Conservation (phyloP, 2,329 filamentous ascomycete genomes). For the Neonectria magnoliae region DNA sequence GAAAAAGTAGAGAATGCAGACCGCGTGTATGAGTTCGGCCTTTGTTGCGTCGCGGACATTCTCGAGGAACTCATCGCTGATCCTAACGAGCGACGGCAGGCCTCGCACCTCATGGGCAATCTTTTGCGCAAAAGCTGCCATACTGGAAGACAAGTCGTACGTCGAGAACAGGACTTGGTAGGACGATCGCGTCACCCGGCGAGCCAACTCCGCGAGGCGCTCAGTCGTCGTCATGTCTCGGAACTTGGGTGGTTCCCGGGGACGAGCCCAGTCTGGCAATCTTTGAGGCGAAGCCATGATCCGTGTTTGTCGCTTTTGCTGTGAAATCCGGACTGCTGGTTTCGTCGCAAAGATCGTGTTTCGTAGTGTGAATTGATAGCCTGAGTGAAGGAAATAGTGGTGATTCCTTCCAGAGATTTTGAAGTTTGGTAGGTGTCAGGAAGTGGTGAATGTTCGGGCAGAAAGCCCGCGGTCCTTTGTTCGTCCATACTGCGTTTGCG, state of each 20-base stretch:
- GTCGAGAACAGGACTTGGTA: neutral
- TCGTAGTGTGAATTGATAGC: neutral
- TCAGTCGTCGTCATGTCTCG: neutral
- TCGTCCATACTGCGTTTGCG: neutral
- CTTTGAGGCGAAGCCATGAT: neutral
- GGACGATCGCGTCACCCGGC: neutral
- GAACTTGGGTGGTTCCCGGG: neutral
- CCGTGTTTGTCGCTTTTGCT: neutral
- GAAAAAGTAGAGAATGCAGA: neutral
- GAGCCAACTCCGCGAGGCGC: neutral
- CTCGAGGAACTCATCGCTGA: neutral
- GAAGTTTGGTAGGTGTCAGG: neutral
- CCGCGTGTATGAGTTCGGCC: neutral
- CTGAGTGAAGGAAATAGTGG: neutral
- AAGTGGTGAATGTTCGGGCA: neutral
- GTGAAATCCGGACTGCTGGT: neutral
- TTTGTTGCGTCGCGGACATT: neutral
- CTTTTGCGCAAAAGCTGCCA: neutral
- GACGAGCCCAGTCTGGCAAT: neutral
- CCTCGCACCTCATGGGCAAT: neutral
- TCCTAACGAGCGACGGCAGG: neutral
- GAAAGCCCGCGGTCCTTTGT: neutral
- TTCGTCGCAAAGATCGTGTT: neutral
- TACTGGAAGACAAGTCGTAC: neutral
- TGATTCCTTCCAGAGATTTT: neutral